Evolutionary conservation across 2,329 filamentous ascomycete species (phyloP), one percentile per base, ranked within the genome.

Genomic region (Penicillium sp.): DNA sequence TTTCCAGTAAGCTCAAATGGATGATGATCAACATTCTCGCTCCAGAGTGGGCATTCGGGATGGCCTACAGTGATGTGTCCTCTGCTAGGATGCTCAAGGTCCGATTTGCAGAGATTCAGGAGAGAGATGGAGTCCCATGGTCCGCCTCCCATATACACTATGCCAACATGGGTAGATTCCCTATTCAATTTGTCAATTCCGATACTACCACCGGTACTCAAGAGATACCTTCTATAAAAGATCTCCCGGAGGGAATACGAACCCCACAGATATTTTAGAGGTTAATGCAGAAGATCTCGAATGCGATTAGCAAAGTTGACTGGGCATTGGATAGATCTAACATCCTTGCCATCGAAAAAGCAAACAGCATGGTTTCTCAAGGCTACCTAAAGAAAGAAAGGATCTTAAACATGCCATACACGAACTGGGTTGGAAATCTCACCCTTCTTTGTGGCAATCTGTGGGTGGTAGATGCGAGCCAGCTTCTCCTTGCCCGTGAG

Each of bases 121-220:
- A 42, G 4, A 23, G 6, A 43, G 49, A 52, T 15, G 29, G 19
- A 21, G 21, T 44, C 13, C 49, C 49, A n/a, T 52, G 39, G 29
- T 44, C 38, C 3, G 19, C 13, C 10, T 35, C 49, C 4, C 49
- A 44, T 43, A 44, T 36, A 21, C 31, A 52, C 29, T 36, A 53
- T 12, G 50, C 39, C 12, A 44, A 53, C 25, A 53, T 52, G 49
- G 39, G 50, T 15, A 41, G 50, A 35, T 53, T 53, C 15, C 15
- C 17, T 27, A 44, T 53, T 15, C 39, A 19, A 15, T 44, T 53
- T 10, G 50, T 10, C 8, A 1, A 44, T 12, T 21, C 13, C 3
- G 10, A 50, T 25, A 6, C 17, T 23, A 33, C 12, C 31, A 6
- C 9, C 17, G 21, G 8, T 25, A 25, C 45, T 12, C 21, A 13